phyloP scores from a whole-genome alignment of 2,329 filamentous ascomycete species.

The Ilyonectria destructans region DNA sequence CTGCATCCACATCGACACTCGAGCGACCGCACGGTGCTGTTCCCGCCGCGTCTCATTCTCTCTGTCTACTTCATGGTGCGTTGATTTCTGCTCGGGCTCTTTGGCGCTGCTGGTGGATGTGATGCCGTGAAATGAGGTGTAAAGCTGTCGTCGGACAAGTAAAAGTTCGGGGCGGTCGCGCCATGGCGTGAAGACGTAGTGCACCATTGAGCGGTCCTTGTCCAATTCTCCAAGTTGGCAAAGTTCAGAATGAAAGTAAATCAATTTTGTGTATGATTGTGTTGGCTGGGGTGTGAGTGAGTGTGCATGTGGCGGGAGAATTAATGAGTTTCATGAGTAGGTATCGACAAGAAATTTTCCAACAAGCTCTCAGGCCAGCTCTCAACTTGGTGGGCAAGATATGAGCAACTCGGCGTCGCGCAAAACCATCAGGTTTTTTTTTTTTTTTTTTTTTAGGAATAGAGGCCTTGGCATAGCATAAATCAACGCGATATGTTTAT shows the following conservation, averaged over 20 bases:
- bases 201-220: constrained; percentile 68
- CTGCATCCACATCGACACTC: constrained; percentile 79
- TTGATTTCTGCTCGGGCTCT: constrained; percentile 15
- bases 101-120: constrained; percentile 10
- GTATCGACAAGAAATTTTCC: constrained; percentile 13
- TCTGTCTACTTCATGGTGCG: background rate
- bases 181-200: constrained; percentile 84
- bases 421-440: background rate
- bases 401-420: background rate
- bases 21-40: constrained; percentile 68
- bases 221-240: background rate
- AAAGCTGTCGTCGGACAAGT: constrained; percentile 76
- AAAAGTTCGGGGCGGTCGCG: constrained; percentile 77
- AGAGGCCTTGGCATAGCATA: no score
- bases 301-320: background rate
- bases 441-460: no score
- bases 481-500: background rate
- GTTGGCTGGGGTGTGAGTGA: background rate
- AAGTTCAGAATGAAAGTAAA: background rate
- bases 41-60: constrained; percentile 45
- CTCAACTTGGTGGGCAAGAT: background rate
- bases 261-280: background rate
- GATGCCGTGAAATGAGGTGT: constrained; percentile 53
- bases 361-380: background rate
- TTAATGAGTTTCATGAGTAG: background rate